These are phyloP conservation scores for Lagenidium giganteum DNA, from an alignment of 352 stramenopile genomes.

Conservation along the genomic window DNA sequence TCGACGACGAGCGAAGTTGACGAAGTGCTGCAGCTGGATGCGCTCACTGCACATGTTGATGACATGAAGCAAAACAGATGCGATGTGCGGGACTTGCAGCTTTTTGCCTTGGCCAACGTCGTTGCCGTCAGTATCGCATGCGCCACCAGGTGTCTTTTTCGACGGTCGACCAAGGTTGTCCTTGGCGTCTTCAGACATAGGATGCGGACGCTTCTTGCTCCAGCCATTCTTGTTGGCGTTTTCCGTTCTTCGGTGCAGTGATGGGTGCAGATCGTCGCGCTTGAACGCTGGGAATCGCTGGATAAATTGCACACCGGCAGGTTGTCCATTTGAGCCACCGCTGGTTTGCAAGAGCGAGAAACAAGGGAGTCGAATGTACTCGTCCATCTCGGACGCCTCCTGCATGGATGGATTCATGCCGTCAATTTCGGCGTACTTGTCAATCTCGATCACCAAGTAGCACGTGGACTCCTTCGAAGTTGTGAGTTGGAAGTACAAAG, in stretches of 20 bases:
- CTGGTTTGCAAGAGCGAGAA: conserved; percentile 80
- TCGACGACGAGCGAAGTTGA: conserved; percentile 81
- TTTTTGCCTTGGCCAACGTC: conserved; percentile 12
- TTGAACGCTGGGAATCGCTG: conserved; percentile 81
- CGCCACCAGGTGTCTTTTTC: conserved; percentile 26
- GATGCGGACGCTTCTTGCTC: conserved; percentile 37
- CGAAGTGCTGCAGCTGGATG: conserved; percentile 84
- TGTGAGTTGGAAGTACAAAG: conserved; percentile 78
- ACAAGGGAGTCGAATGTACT: conserved; percentile 71
- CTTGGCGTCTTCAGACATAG: too few relatives aligned
- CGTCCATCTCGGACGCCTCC: conserved; percentile 42
- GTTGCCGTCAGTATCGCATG: conserved; percentile 18
- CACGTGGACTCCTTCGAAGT: conserved; percentile 81
- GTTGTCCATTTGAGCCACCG: conserved; percentile 40
- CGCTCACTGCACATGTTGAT: conserved; percentile 82
- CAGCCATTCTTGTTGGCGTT: conserved; percentile 27
- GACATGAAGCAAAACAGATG: conserved; percentile 71
- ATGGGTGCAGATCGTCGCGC: conserved; percentile 62
- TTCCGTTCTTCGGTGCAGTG: conserved; percentile 43
- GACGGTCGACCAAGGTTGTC: too few relatives aligned
- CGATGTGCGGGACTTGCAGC: conserved; percentile 50
- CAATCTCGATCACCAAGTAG: conserved; percentile 83
- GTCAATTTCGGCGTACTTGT: conserved; percentile 77
- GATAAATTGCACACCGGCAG: conserved; percentile 81
- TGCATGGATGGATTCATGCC: conserved; percentile 43